phyloP scores from a whole-genome alignment of 352 stramenopile species.

The Globisporangium sylvaticum region DNA sequence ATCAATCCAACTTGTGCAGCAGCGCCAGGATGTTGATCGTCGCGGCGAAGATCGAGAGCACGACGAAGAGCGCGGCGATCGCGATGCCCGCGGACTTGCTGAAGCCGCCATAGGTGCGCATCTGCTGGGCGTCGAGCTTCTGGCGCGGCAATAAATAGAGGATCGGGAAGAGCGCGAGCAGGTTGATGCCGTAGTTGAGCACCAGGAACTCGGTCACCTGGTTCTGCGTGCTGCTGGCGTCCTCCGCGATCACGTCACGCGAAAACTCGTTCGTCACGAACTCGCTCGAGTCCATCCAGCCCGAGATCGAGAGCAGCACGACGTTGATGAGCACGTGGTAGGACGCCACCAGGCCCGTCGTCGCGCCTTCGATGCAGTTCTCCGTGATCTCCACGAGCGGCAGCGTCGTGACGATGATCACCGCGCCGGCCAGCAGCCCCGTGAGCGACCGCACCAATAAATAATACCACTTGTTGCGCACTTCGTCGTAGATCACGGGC shows the following conservation, averaged over 20 bases:
- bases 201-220: conserved; percentile 40
- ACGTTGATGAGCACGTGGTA: conserved; percentile 64
- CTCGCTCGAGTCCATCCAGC: conserved; percentile 43
- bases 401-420: conserved; percentile 51
- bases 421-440: conserved; percentile 34
- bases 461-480: conserved; percentile 46
- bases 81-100: conserved; percentile 35
- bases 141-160: conserved; percentile 64
- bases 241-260: conserved; percentile 23
- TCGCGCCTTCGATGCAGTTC: conserved; percentile 67
- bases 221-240: conserved; percentile 28
- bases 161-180: conserved; percentile 48
- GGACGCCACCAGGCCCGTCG: conserved; percentile 53
- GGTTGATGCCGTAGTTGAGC: conserved; percentile 45
- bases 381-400: conserved; percentile 74
- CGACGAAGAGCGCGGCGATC: conserved; percentile 37
- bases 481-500: conserved; percentile 47
- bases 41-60: conserved; percentile 35
- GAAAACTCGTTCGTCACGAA: conserved; percentile 39
- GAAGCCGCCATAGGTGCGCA: conserved; percentile 50
- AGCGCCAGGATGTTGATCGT: conserved; percentile 41
- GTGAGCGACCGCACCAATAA: conserved; percentile 37
- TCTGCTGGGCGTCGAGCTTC: conserved; percentile 61
- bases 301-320: conserved; percentile 54
- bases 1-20: conserved; percentile 12